Evolutionary conservation across 1,284 basidiomycete genomes (phyloP).

Genomic region (Cryptococcus hybrid): DNA sequence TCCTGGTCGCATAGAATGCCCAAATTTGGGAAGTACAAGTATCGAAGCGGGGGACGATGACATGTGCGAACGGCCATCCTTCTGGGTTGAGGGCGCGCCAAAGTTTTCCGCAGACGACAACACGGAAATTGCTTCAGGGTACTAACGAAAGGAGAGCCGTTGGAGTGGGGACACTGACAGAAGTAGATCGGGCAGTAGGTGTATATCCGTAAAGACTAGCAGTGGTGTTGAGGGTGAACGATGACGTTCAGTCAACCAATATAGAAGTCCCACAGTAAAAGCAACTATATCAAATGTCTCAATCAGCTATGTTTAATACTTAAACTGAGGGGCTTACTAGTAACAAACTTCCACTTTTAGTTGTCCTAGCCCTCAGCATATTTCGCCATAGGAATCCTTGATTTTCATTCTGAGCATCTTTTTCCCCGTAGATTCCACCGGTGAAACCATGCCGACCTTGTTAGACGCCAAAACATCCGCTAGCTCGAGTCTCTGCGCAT

Average conservation of each 20-base stretch:
- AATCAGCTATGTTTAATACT: not conserved
- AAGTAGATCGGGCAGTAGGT: slow-evolving; percentile 18
- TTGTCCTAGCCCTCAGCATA: slow-evolving; percentile 67
- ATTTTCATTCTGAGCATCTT: slow-evolving; percentile 3
- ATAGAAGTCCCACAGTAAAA: slow-evolving; percentile 45
- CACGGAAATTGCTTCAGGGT: slow-evolving; percentile 14
- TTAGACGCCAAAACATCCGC: slow-evolving; percentile 42
- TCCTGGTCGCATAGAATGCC: slow-evolving; percentile 37
- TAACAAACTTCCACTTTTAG: slow-evolving; percentile 74
- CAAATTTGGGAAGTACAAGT: slow-evolving; percentile 59
- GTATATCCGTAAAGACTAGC: slow-evolving; percentile 43
- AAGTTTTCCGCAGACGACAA: slow-evolving; percentile 50
- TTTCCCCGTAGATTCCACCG: slow-evolving; percentile 4
- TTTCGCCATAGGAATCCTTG: slow-evolving; percentile 33
- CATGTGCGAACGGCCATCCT: slow-evolving; percentile 66
- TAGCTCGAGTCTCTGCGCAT: slow-evolving; percentile 56
- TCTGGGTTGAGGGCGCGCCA: slow-evolving; percentile 81
- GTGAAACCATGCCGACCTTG: slow-evolving; percentile 5
- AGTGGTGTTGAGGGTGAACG: slow-evolving; percentile 21
- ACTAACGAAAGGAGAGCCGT: slow-evolving; percentile 12
- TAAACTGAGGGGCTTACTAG: slow-evolving; percentile 57
- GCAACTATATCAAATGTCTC: slow-evolving; percentile 20
- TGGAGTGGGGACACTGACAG: slow-evolving; percentile 4
- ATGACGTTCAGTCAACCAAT: slow-evolving; percentile 44
- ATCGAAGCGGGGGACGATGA: slow-evolving; percentile 76